phyloP scores from a whole-genome alignment of 768 basidiomycete species.

The Auricularia sp. region DNA sequence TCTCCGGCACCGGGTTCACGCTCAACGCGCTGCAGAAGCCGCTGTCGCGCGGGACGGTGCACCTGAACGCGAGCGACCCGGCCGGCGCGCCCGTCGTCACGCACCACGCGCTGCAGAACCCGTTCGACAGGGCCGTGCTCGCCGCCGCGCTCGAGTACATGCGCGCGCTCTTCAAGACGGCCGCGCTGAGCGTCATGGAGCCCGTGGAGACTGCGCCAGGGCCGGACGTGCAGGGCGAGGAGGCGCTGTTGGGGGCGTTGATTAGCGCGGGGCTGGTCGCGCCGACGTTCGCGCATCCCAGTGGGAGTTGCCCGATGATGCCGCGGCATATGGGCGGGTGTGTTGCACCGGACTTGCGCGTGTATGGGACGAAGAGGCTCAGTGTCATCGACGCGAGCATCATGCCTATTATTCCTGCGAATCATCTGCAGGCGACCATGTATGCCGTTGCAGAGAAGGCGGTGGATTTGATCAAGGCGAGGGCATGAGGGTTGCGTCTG shows the following conservation, averaged over 20 bases:
- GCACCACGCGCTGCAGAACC: neutral
- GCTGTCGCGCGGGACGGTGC: slow-evolving; percentile 4
- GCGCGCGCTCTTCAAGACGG: neutral
- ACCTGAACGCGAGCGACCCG: neutral
- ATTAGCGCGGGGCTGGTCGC: slow-evolving; percentile 8
- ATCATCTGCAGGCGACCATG: slow-evolving; percentile 11
- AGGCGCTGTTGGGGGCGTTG: slow-evolving; percentile 11
- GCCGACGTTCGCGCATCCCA: neutral
- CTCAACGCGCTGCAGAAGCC: slow-evolving; percentile 1
- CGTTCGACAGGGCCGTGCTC: neutral
- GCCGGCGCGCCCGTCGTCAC: no score
- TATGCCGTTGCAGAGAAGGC: slow-evolving; percentile 18
- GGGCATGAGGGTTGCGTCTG: no score
- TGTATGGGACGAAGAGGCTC: slow-evolving; percentile 1
- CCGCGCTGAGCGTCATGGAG: neutral
- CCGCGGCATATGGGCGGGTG: neutral
- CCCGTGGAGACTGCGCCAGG: neutral
- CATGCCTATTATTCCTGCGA: slow-evolving; percentile 14
- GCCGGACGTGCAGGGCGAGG: slow-evolving; percentile 7
- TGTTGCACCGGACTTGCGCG: slow-evolving; percentile 1
- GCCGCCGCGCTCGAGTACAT: neutral
- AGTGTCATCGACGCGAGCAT: neutral
- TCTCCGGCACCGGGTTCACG: neutral
- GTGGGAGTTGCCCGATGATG: neutral
- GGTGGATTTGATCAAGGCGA: slow-evolving; percentile 14